These are phyloP conservation scores for Acorus gramineus DNA, from an alignment of 106 monocot genomes.

Conservation along the genomic window DNA sequence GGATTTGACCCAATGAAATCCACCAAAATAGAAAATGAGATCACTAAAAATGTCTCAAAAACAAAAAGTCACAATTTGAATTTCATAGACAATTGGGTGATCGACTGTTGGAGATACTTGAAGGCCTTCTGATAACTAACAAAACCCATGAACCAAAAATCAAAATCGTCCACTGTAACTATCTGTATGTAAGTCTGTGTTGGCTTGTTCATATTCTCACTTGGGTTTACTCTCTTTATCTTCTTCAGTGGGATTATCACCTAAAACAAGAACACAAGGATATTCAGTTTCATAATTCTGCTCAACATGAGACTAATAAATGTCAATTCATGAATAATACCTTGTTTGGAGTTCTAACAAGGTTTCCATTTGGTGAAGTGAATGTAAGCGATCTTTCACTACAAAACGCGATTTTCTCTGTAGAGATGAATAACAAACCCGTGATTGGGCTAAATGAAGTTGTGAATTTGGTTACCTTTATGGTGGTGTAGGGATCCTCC, in stretches of 20 bases:
- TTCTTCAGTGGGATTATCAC: slow-evolving; percentile 7
- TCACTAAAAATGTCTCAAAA: too few species aligned
- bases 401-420: slow-evolving; percentile 27
- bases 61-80: too few species aligned
- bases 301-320: too few species aligned
- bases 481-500: too few species aligned
- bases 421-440: slow-evolving; percentile 26
- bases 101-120: neutral
- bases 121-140: slow-evolving; percentile 7
- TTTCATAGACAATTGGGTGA: neutral
- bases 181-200: slow-evolving; percentile 7
- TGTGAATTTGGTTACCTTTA: neutral
- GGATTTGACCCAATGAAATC: too few species aligned
- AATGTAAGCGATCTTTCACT: slow-evolving; percentile 20
- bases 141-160: slow-evolving; percentile 13
- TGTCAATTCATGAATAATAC: neutral
- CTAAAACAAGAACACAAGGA: too few species aligned
- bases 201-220: slow-evolving; percentile 3
- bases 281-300: too few species aligned
- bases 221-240: neutral
- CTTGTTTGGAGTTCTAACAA: slow-evolving; percentile 25
- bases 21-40: too few species aligned
- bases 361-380: slow-evolving; percentile 13
- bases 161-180: slow-evolving; percentile 5
- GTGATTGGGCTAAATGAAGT: slow-evolving; percentile 28